phyloP scores from a whole-genome alignment of 2,329 filamentous ascomycete genomes.

The Fusarium camptoceras region DNA sequence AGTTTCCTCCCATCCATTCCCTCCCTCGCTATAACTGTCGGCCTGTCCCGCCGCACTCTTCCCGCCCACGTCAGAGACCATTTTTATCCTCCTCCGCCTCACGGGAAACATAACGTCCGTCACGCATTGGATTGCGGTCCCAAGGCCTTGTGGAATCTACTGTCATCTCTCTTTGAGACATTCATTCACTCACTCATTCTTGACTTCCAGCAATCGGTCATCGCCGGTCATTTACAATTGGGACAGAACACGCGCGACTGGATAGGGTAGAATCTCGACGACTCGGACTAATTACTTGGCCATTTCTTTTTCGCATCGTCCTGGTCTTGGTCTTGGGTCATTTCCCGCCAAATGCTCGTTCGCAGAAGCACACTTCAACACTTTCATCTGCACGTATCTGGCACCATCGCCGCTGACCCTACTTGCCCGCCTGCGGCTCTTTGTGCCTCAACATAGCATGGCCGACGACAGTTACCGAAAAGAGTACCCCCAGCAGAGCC shows the following conservation, averaged over 20 bases:
- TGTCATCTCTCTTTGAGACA: slow-evolving; percentile 45
- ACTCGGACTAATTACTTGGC: slow-evolving; percentile 21
- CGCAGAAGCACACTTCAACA: slow-evolving; percentile 24
- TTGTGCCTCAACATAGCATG: slow-evolving; percentile 52
- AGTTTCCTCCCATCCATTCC: slow-evolving; percentile 38
- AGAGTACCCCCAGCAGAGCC: slow-evolving; percentile 52
- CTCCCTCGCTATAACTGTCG: slow-evolving; percentile 43
- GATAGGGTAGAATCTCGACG: slow-evolving; percentile 11
- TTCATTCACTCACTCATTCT: slow-evolving; percentile 36
- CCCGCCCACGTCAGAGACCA: slow-evolving; percentile 43
- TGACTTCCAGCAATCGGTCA: slow-evolving; percentile 36
- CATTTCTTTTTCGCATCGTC: slow-evolving; percentile 3
- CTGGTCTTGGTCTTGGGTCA: slow-evolving; percentile 17
- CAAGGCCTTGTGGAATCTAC: slow-evolving; percentile 44
- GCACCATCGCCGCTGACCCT: slow-evolving; percentile 35
- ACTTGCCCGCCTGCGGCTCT: slow-evolving; percentile 44
- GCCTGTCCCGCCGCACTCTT: slow-evolving; percentile 42
- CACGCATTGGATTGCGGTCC: slow-evolving; percentile 38
- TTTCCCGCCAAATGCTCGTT: slow-evolving; percentile 38
- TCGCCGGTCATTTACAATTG: slow-evolving; percentile 24
- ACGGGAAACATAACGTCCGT: slow-evolving; percentile 29
- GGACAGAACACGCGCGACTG: slow-evolving; percentile 12
- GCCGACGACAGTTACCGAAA: slow-evolving; percentile 55
- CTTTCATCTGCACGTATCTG: slow-evolving; percentile 20
- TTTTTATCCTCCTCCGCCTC: slow-evolving; percentile 30